Conservation (phyloP, 139 green algal species). For the Chlorella sorokiniana region DNA sequence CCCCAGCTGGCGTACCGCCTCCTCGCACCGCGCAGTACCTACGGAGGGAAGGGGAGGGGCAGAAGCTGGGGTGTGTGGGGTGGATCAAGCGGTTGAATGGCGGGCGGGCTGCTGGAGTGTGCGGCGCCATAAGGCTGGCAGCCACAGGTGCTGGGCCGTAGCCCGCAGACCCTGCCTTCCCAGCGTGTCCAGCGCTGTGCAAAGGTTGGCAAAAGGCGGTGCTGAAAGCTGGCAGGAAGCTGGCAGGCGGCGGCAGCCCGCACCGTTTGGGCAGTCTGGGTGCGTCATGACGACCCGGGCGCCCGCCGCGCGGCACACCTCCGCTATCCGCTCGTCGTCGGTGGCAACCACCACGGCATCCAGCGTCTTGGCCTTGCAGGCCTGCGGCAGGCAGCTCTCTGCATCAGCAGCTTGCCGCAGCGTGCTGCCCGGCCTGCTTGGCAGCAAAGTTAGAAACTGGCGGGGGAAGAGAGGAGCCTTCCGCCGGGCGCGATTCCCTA, state of each 20-base stretch:
- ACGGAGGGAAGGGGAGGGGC: background rate
- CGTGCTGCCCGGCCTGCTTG: no score
- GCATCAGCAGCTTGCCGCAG: no score
- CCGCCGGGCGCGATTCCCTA: no score
- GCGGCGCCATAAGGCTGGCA: background rate
- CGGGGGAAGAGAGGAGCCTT: background rate
- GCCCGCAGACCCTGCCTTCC: no score
- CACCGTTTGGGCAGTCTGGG: constrained; percentile 64
- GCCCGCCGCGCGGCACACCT: constrained; percentile 51
- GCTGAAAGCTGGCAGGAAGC: background rate
- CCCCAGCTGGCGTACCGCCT: constrained; percentile 53
- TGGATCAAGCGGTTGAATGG: background rate
- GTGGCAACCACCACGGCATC: constrained; percentile 73
- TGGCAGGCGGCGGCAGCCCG: no score
- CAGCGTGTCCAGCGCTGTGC: no score
- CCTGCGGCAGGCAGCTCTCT: no score
- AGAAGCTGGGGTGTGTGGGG: background rate
- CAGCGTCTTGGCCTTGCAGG: constrained; percentile 54
- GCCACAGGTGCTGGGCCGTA: background rate
- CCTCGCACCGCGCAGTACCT: constrained; percentile 69
- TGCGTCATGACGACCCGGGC: constrained; percentile 74
- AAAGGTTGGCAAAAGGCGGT: background rate
- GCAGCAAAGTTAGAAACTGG: no score
- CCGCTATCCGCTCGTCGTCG: constrained; percentile 73
- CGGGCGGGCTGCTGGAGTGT: background rate